phyloP scores from a whole-genome alignment of 257 asterid genomes.

The Solanum medicagineum region DNA sequence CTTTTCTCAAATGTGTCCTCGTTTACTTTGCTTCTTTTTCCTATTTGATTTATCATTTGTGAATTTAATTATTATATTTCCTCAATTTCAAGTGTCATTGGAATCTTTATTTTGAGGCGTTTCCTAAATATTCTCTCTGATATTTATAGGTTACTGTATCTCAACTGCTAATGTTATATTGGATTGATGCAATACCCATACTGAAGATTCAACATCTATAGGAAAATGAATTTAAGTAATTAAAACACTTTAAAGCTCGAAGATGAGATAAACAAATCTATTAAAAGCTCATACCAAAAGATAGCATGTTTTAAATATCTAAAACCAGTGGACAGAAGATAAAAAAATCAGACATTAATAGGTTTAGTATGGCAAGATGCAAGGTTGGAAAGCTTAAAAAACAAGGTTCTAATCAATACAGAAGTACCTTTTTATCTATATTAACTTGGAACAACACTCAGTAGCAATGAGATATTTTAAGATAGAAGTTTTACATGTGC shows the following conservation, averaged over 20 bases:
- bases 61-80: too few relatives aligned
- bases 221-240: not conserved
- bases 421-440: not conserved
- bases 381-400: not conserved
- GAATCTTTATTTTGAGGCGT: too few relatives aligned
- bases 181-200: slow-evolving; percentile 45
- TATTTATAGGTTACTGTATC: too few relatives aligned
- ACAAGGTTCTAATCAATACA: not conserved
- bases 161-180: slow-evolving; percentile 22
- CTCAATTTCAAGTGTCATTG: too few relatives aligned
- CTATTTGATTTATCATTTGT: too few relatives aligned
- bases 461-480: not conserved
- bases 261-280: not conserved
- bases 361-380: not conserved
- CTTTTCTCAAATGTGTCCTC: too few relatives aligned
- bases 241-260: not conserved
- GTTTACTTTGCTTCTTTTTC: too few relatives aligned
- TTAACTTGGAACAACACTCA: not conserved
- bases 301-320: not conserved
- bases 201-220: slow-evolving; percentile 61
- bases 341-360: not conserved
- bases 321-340: not conserved
- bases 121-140: too few relatives aligned
- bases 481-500: not conserved
- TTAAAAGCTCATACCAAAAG: not conserved